phyloP scores from a whole-genome alignment of 805 yeast genomes.

The Zygosaccharomyces bailii region DNA sequence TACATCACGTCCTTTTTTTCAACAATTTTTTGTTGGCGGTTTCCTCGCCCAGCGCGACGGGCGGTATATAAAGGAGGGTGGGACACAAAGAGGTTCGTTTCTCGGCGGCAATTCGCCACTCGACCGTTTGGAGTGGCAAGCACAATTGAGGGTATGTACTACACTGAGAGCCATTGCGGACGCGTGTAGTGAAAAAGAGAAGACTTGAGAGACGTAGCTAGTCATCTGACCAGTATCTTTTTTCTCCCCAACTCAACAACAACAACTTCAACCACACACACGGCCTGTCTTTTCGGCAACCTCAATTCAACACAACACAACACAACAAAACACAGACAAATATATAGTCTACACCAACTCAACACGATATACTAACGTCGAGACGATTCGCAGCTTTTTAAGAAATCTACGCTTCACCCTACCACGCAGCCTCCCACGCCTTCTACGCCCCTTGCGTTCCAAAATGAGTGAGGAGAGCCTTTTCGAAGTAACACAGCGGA shows the following conservation, averaged over 20 bases:
- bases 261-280: not conserved
- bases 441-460: constrained; percentile 6
- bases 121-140: not conserved
- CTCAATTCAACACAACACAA: not conserved
- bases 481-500: constrained; percentile 36
- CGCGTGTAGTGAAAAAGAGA: not conserved
- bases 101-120: constrained; percentile 6
- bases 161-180: not conserved
- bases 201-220: not conserved
- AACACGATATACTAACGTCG: constrained; percentile 7
- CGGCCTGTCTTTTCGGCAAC: not conserved
- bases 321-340: not conserved
- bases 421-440: constrained; percentile 10
- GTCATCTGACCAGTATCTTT: not conserved
- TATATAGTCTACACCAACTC: not conserved
- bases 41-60: constrained; percentile 6
- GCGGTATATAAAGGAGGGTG: constrained; percentile 8
- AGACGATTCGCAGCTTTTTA: constrained; percentile 8
- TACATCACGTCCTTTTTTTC: constrained; percentile 8
- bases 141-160: constrained; percentile 8
- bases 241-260: no score
- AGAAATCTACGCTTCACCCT: constrained; percentile 2
- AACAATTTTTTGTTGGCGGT: constrained; percentile 8
- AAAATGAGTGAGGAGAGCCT: constrained; percentile 42
- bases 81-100: not conserved